phyloP scores from a whole-genome alignment of 768 basidiomycete species.

The Chalciporus pseudorubinellus region DNA sequence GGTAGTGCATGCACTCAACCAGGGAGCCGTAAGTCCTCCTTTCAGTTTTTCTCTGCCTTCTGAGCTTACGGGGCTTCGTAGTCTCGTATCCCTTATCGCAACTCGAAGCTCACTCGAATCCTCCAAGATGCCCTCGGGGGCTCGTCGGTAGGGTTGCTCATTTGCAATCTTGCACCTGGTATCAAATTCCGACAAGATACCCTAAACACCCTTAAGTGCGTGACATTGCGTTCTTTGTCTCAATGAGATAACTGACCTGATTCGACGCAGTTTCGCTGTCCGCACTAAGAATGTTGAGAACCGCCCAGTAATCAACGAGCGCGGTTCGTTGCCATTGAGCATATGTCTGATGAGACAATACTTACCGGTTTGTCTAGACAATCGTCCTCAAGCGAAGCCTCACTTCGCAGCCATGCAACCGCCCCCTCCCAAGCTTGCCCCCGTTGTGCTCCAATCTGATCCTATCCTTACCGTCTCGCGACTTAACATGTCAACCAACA shows the following conservation, averaged over 20 bases:
- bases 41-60: neutral
- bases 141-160: constrained; percentile 71
- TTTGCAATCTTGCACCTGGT: constrained; percentile 86
- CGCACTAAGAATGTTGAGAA: constrained; percentile 88
- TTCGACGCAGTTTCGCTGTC: constrained; percentile 60
- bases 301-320: constrained; percentile 73
- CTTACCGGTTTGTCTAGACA: constrained; percentile 40
- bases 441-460: constrained; percentile 45
- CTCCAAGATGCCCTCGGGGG: constrained; percentile 91
- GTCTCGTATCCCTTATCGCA: constrained; percentile 84
- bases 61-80: constrained; percentile 27
- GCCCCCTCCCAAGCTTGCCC: constrained; percentile 43
- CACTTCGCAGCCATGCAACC: constrained; percentile 65
- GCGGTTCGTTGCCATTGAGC: constrained; percentile 44
- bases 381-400: constrained; percentile 53
- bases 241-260: neutral
- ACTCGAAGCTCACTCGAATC: constrained; percentile 85
- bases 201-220: constrained; percentile 86
- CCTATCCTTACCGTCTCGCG: constrained; percentile 25
- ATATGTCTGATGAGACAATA: neutral
- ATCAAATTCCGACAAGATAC: constrained; percentile 82
- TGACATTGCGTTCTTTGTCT: constrained; percentile 4
- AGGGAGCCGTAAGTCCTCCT: constrained; percentile 49
- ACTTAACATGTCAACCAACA: constrained; percentile 2
- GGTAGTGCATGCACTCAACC: constrained; percentile 83